Base-by-base conservation (phyloP, 2,329 filamentous ascomycete species). In the Aureobasidium sp. region DNA sequence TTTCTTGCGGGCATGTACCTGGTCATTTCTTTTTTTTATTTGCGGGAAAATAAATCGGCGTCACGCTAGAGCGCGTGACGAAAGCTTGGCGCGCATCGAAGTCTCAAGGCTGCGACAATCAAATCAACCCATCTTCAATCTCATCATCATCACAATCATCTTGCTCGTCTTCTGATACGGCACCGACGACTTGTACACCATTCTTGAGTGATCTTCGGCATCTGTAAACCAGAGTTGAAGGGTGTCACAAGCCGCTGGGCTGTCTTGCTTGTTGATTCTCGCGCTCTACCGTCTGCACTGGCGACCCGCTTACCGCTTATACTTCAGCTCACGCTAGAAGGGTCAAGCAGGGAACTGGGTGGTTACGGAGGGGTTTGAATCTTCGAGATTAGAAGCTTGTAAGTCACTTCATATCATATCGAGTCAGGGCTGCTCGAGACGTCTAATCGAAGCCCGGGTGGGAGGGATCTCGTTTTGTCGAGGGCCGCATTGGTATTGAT, bases 341-440 rank as follows among this genome's bases (percentile, higher is more conserved):
- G 55, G 42, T 21, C 34, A 41, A 59, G 55, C 55, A 48, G 34
- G 34, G 16, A 48, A 36, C 44, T 59, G 44, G 36, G 44, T 59
- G 21, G 54, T 58, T 58, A 58, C 54, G 42, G 37, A 29, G 32
- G 16, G 21, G 30, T 11, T 14, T n/a, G 45, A 41, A 1, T 8
- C 37, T 45, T 29, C 34, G 6, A 42, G 54, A 34, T 30, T 9
- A 13, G n/a, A 5, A 37, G 11, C 21, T 21, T 42, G 34, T 14
- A n/a, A 21, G 27, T 11, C 29, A 13, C 14, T 41, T n/a, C 21
- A 36, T 39, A 11, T 41, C n/a, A 30, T 29, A 57, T 45, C 53
- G 57, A 59, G 57, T 50, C 45, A 50, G 45, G 57, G 57, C 57
- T 59, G 45, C 57, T 59, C 45, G 57, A 50, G 21, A 59, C 57